Base-by-base conservation (phyloP, 345 rosid genomes). In the Gossypium thurberi region DNA sequence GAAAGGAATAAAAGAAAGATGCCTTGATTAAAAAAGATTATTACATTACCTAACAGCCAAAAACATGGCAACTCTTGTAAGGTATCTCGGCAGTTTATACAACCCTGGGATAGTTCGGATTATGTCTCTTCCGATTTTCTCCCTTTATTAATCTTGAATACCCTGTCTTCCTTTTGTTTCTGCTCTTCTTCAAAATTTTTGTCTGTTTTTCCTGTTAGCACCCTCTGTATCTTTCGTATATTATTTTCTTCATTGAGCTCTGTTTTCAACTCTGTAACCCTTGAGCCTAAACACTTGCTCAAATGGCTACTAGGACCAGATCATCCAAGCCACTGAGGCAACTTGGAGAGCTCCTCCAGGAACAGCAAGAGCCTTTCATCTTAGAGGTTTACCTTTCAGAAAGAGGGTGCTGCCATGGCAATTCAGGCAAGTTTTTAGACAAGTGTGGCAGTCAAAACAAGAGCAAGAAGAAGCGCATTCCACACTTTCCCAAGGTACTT, bases 351-450 rank as follows among this genome's bases (percentile, higher is more conserved):
- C 70, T 85, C 40, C 94, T 87, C 40, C 78, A 77, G 64, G 87
- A 89, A 64, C 81, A 82, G 52, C 90, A 89, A 69, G 94, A 89
- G 42, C 91, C 91, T 72, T 87, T 87, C 66, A 50, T 76, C 26
- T 78, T 84, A 10, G 81, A 85, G 51, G 76, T 63, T 75, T 82
- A 80, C 75, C 87, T 86, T 14, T 53, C 73, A 4, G 88, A 87
- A 74, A 84, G 78, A 81, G 77, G 88, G 52, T 68, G 71, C 72
- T 18, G 69, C 69, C 75, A 51, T 67, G 76, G 69, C 3, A 65
- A 59, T 77, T 77, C 77, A 51, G 52, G 70, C 18, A 79, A 66
- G 80, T 68, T 63, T 47, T 25, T 69, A 7, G 55, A 72, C 74
- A 71, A 71, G 28, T 66, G 69, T 4, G 23, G 28, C 53, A 40